These are phyloP conservation scores for Trametes villosa DNA, from an alignment of 768 basidiomycete species.

Conservation along the genomic window DNA sequence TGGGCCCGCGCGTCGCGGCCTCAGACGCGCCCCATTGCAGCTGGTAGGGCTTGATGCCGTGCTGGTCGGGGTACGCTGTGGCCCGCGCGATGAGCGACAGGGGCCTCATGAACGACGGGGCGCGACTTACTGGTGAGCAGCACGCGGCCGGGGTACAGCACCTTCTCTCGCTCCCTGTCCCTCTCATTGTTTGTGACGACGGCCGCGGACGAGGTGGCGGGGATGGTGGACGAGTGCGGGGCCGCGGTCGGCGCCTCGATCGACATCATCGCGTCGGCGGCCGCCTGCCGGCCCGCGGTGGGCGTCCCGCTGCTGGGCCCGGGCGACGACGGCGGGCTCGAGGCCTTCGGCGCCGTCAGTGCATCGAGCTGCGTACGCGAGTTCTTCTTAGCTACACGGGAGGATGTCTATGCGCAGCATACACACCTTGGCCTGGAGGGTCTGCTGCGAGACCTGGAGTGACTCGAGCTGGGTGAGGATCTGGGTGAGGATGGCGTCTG, in stretches of 20 bases:
- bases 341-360: conserved; percentile 34
- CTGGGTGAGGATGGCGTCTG: conserved; percentile 67
- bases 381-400: not conserved
- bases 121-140: conserved; percentile 76
- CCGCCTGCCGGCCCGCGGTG: conserved; percentile 15
- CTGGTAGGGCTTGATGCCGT: conserved; percentile 80
- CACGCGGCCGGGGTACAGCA: conserved; percentile 82
- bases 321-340: conserved; percentile 34
- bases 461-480: conserved; percentile 74
- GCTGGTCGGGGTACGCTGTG: conserved; percentile 87
- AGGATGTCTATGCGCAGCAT: not conserved
- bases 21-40: conserved; percentile 81
- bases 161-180: conserved; percentile 66
- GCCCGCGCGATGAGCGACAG: conserved; percentile 1
- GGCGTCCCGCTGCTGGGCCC: conserved; percentile 35
- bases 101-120: conserved; percentile 7
- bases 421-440: conserved; percentile 76
- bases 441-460: conserved; percentile 75
- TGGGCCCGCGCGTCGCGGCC: conserved; percentile 73
- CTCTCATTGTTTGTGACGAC: conserved; percentile 2
- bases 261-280: conserved; percentile 34
- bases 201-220: conserved; percentile 20
- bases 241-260: conserved; percentile 34
- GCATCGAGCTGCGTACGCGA: conserved; percentile 54
- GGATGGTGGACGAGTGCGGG: conserved; percentile 27